phyloP scores from a whole-genome alignment of 2,329 filamentous ascomycete genomes.

The Zasmidium angulare region DNA sequence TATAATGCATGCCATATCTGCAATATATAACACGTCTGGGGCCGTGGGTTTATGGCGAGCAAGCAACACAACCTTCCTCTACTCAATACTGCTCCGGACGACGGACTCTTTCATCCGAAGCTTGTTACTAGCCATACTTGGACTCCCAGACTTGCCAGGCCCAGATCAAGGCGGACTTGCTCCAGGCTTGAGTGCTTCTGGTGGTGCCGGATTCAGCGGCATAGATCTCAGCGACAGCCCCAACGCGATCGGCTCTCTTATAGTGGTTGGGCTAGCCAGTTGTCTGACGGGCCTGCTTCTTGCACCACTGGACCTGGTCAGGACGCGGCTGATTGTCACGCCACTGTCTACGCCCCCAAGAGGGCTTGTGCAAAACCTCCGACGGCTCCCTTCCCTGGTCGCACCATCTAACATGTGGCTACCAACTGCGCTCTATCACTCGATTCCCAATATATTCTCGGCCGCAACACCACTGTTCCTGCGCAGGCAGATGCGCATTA shows the following conservation, averaged over 20 bases:
- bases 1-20: constrained; percentile 79
- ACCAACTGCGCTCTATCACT: constrained; percentile 82
- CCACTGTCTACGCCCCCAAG: constrained; percentile 68
- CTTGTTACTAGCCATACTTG: constrained; percentile 84
- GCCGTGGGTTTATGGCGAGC: constrained; percentile 93
- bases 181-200: constrained; percentile 51
- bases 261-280: constrained; percentile 66
- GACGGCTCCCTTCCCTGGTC: constrained; percentile 68
- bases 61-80: constrained; percentile 88
- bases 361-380: constrained; percentile 74
- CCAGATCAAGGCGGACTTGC: constrained; percentile 70
- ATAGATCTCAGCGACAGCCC: constrained; percentile 79
- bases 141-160: constrained; percentile 77
- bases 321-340: constrained; percentile 83
- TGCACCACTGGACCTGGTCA: constrained; percentile 83
- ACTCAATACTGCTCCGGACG: constrained; percentile 80
- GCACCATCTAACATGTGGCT: constrained; percentile 69
- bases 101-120: constrained; percentile 91
- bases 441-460: constrained; percentile 78
- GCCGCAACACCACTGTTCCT: constrained; percentile 82
- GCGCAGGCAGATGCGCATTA: constrained; percentile 79
- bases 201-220: constrained; percentile 48
- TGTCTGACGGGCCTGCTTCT: constrained; percentile 75
- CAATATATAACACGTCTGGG: constrained; percentile 86
- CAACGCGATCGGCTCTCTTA: constrained; percentile 77